Evolutionary conservation across 2,329 filamentous ascomycete genomes (phyloP).

Genomic region (Sporothrix luriei): DNA sequence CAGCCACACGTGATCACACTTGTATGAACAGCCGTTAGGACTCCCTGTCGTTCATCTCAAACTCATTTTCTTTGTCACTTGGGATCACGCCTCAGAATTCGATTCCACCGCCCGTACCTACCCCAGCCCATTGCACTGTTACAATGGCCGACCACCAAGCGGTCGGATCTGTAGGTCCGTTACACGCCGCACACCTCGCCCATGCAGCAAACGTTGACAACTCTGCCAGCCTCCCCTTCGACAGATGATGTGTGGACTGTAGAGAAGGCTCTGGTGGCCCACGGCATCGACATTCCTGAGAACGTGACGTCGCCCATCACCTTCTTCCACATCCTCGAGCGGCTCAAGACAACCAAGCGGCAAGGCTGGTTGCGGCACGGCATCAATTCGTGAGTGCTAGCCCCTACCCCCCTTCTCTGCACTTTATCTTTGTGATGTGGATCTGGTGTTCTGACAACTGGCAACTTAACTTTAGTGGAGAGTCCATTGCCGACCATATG

Average conservation of each 20-base stretch:
- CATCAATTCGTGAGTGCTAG: slow-evolving; percentile 51
- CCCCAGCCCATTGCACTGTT: neutral
- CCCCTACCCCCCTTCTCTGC: neutral
- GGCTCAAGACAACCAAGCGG: slow-evolving; percentile 92
- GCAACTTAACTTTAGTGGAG: slow-evolving; percentile 57
- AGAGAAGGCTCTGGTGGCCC: slow-evolving; percentile 59
- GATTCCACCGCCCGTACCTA: neutral
- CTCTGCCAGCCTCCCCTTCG: neutral
- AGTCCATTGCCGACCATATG: slow-evolving; percentile 98
- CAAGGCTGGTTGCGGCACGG: slow-evolving; percentile 93
- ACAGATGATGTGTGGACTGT: slow-evolving; percentile 55
- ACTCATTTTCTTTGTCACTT: neutral
- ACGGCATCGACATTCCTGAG: slow-evolving; percentile 55
- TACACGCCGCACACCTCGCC: neutral
- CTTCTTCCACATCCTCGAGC: slow-evolving; percentile 93
- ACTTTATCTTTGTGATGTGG: too few species aligned
- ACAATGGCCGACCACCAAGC: neutral
- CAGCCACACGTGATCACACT: neutral
- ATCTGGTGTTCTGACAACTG: neutral
- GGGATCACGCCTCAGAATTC: too few species aligned
- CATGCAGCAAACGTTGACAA: neutral
- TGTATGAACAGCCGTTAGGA: neutral
- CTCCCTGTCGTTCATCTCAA: neutral
- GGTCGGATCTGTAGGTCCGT: neutral
- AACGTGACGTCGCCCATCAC: slow-evolving; percentile 73